These are phyloP conservation scores for Fusarium acutatum DNA, from an alignment of 2,329 filamentous ascomycete species.

Conservation along the genomic window DNA sequence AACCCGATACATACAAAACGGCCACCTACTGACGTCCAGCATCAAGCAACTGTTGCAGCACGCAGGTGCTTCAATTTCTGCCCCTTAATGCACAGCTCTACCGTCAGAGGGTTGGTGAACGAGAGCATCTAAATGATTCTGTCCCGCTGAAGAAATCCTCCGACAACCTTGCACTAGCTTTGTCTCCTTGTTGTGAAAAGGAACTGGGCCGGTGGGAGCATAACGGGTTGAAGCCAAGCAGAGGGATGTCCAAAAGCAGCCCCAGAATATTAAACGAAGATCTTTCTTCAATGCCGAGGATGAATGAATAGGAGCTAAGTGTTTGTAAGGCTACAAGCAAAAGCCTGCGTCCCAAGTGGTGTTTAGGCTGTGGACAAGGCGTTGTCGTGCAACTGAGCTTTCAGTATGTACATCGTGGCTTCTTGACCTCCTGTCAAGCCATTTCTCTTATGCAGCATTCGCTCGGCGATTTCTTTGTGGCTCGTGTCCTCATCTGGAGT, in stretches of 20 bases:
- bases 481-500: background rate
- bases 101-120: background rate
- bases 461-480: background rate
- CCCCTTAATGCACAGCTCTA: background rate
- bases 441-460: background rate
- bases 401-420: background rate
- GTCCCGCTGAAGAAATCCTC: background rate
- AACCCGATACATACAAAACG: background rate
- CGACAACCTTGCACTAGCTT: too few species aligned
- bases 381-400: background rate
- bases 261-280: background rate
- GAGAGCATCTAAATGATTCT: background rate
- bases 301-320: background rate
- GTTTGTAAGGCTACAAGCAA: background rate
- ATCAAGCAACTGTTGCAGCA: background rate
- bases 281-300: background rate
- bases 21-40: background rate
- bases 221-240: background rate
- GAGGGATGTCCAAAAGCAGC: background rate
- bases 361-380: background rate
- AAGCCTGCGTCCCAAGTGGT: background rate
- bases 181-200: background rate
- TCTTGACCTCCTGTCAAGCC: background rate
- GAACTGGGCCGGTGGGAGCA: background rate
- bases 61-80: background rate